Evolutionary conservation across 371 early-diverging fungal genomes (phyloP).

Genomic region (Mucor mucedo): DNA sequence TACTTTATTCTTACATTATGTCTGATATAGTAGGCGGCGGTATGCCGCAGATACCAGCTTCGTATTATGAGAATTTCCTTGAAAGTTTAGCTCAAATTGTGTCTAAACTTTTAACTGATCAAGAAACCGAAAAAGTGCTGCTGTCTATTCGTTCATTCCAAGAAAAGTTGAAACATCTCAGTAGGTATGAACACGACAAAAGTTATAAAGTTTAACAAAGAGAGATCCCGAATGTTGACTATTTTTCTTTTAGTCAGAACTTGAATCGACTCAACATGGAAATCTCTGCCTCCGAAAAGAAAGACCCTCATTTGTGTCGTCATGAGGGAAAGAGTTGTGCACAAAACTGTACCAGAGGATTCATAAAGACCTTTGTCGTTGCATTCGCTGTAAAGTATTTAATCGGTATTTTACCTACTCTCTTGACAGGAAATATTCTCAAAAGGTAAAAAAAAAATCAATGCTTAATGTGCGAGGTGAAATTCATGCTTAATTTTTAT

Average conservation of each 20-base stretch:
- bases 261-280: conserved; percentile 59
- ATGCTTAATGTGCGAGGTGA: not conserved
- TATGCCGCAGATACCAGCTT: conserved; percentile 32
- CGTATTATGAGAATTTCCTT: conserved; percentile 75
- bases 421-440: conserved; percentile 69
- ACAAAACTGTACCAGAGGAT: conserved; percentile 76
- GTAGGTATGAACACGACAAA: conserved; percentile 49
- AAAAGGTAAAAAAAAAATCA: conserved; percentile 49
- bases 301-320: conserved; percentile 54
- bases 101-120: conserved; percentile 78
- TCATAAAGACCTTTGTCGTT: conserved; percentile 74
- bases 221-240: conserved; percentile 9
- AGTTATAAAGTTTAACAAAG: not conserved
- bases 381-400: conserved; percentile 77
- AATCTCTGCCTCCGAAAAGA: conserved; percentile 36
- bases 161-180: conserved; percentile 67
- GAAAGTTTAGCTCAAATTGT: conserved; percentile 80
- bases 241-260: conserved; percentile 57
- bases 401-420: conserved; percentile 71
- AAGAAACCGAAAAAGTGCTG: conserved; percentile 78
- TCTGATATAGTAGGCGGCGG: conserved; percentile 6
- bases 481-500: not conserved
- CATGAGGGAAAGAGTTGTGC: conserved; percentile 80
- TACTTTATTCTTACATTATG: not conserved
- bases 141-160: conserved; percentile 73